phyloP scores from a whole-genome alignment of 208 protist species.

The Leishmania lainsoni region DNA sequence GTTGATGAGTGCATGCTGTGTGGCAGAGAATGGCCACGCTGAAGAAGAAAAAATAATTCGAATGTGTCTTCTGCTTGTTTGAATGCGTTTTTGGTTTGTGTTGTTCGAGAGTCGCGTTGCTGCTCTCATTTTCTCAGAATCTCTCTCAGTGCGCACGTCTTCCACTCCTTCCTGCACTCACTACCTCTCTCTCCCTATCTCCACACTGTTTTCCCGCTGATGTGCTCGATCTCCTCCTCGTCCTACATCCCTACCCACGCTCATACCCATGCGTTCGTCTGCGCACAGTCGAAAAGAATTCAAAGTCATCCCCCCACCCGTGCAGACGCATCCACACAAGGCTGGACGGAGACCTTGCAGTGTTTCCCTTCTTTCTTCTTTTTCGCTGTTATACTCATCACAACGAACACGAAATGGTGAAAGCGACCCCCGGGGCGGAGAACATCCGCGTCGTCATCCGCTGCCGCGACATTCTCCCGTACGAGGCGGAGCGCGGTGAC shows the following conservation, averaged over 20 bases:
- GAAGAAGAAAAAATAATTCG: not conserved
- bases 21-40: too few relatives aligned
- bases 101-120: not conserved
- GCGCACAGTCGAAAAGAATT: not conserved
- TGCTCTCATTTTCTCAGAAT: not conserved
- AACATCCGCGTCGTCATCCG: constrained; percentile 93
- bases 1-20: too few relatives aligned
- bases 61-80: not conserved
- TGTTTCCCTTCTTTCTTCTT: not conserved
- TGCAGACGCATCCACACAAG: not conserved
- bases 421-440: constrained; percentile 73
- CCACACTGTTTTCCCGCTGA: not conserved
- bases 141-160: not conserved
- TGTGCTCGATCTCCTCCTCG: not conserved
- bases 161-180: too few relatives aligned
- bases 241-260: not conserved
- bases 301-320: not conserved
- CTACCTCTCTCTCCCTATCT: not conserved
- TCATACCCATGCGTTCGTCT: not conserved
- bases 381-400: not conserved
- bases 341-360: not conserved
- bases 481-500: constrained; percentile 86
- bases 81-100: not conserved
- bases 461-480: constrained; percentile 77
- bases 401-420: constrained; percentile 43